phyloP scores from a whole-genome alignment of 352 stramenopile genomes.

The Aphanomyces invadans region DNA sequence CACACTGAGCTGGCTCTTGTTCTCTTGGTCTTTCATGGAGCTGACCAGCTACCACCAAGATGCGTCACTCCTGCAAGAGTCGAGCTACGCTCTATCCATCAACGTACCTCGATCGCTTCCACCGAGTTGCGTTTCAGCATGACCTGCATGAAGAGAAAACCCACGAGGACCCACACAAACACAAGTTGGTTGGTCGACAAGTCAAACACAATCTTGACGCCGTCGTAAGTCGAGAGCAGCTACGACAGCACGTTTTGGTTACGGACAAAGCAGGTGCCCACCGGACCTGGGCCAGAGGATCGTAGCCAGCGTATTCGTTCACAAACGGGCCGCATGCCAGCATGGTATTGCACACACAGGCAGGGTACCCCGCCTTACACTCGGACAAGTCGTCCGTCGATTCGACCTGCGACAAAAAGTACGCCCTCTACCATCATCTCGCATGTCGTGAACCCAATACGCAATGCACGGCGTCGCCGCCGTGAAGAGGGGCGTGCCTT shows the following conservation, averaged over 20 bases:
- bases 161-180: slow-evolving; percentile 10
- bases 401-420: slow-evolving; percentile 35
- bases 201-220: background rate
- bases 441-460: slow-evolving; percentile 18
- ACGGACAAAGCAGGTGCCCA: too few species aligned
- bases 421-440: slow-evolving; percentile 28
- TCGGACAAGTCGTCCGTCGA: slow-evolving; percentile 18
- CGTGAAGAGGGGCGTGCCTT: too few species aligned
- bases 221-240: background rate
- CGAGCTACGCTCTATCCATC: too few species aligned
- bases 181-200: slow-evolving; percentile 1
- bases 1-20: slow-evolving; percentile 5
- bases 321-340: slow-evolving; percentile 57
- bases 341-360: slow-evolving; percentile 41
- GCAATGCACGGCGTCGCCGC: too few species aligned
- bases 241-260: background rate
- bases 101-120: slow-evolving; percentile 18
- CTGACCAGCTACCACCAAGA: slow-evolving; percentile 3
- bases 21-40: slow-evolving; percentile 21
- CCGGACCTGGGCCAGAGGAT: slow-evolving; percentile 29
- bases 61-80: too few species aligned
- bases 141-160: slow-evolving; percentile 17
- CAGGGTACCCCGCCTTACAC: slow-evolving; percentile 41
- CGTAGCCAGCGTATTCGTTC: slow-evolving; percentile 35
- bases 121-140: slow-evolving; percentile 14